These are phyloP conservation scores for Cystobasidiopsis lactophilus DNA, from an alignment of 768 basidiomycete genomes.

Conservation along the genomic window DNA sequence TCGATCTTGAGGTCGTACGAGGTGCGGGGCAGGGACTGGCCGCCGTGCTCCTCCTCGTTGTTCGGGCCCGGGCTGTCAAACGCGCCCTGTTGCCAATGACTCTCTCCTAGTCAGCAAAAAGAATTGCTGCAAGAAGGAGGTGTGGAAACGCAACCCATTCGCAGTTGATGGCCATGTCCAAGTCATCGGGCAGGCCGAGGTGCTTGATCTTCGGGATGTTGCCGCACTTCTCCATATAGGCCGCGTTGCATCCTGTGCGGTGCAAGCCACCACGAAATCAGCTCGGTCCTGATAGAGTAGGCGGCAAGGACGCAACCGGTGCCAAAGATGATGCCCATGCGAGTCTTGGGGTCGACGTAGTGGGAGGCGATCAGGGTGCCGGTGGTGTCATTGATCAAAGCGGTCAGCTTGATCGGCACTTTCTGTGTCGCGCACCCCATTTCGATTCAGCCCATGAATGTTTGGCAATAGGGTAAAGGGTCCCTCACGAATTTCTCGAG, in stretches of 20 bases:
- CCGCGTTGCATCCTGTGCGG: conserved; percentile 12
- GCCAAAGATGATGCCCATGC: conserved; percentile 89
- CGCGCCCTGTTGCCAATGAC: conserved; percentile 49
- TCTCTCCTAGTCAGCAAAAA: background rate
- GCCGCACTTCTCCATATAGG: conserved; percentile 55
- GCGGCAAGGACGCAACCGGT: no score
- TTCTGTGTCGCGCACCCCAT: conserved; percentile 32
- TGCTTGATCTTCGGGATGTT: conserved; percentile 66
- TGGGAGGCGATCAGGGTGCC: conserved; percentile 91
- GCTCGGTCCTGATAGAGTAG: no score
- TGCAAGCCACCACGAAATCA: no score
- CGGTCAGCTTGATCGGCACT: conserved; percentile 60
- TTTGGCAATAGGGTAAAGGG: no score
- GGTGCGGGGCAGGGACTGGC: conserved; percentile 60
- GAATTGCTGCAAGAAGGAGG: background rate
- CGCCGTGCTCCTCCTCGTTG: background rate
- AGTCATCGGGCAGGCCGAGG: conserved; percentile 29
- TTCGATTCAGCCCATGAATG: background rate
- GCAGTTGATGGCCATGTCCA: conserved; percentile 77
- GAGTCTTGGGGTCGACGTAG: conserved; percentile 75
- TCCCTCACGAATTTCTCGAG: conserved; percentile 47
- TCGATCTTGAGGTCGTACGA: conserved; percentile 86
- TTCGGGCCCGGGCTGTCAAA: conserved; percentile 93
- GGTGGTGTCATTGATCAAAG: conserved; percentile 92
- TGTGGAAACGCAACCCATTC: conserved; percentile 39